These are phyloP conservation scores for Fusarium ramigenum DNA, from an alignment of 2,329 filamentous ascomycete genomes.

Conservation along the genomic window DNA sequence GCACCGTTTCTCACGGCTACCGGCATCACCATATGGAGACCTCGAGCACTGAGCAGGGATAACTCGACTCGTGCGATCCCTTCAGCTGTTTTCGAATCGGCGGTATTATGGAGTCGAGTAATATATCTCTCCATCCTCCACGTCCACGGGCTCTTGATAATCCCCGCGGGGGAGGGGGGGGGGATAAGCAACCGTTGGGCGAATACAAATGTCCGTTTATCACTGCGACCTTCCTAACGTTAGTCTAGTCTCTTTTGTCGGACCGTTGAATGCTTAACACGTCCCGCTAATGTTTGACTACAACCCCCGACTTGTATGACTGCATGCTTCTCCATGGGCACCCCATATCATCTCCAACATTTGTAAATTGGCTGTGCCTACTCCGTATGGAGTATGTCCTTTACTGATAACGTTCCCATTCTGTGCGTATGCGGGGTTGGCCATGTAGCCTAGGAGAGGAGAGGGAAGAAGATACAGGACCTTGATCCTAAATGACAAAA, in stretches of 20 bases:
- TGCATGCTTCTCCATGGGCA: neutral
- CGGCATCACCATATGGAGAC: slow-evolving; percentile 6
- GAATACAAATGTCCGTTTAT: slow-evolving; percentile 1
- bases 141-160: neutral
- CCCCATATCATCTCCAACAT: slow-evolving; percentile 1
- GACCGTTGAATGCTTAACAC: slow-evolving; percentile 3
- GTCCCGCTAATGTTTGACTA: neutral
- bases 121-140: neutral
- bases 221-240: neutral
- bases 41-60: neutral
- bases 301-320: neutral
- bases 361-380: neutral
- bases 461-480: neutral
- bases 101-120: slow-evolving; percentile 14
- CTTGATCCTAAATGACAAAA: neutral
- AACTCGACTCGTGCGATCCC: neutral
- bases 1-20: slow-evolving; percentile 24
- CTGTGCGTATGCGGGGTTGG: neutral
- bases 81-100: neutral
- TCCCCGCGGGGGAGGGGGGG: neutral
- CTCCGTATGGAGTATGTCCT: too few species aligned
- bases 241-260: neutral
- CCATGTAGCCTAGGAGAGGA: neutral
- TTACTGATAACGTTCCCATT: neutral
- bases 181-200: neutral